phyloP scores from a whole-genome alignment of 139 green algal genomes.

The Chlorella sp. region DNA sequence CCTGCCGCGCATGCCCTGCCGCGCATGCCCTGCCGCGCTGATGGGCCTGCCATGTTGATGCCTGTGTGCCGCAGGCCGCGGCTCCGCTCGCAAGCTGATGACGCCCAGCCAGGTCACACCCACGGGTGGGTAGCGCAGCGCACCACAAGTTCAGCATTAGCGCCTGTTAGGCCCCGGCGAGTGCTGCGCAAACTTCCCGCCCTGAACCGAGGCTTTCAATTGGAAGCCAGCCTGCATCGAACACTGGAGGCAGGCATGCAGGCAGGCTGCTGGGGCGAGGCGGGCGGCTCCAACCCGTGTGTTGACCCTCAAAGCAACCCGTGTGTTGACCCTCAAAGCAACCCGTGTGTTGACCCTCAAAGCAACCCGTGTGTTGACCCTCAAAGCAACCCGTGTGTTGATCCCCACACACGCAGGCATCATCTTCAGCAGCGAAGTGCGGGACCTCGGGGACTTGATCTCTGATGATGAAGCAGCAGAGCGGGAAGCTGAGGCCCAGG shows the following conservation, averaged over 20 bases:
- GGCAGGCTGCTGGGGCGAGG: no score
- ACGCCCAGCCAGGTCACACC: not conserved
- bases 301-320: not conserved
- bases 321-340: no score
- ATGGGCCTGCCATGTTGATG: not conserved
- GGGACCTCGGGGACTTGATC: slow-evolving; percentile 52
- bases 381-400: not conserved
- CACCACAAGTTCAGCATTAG: no score
- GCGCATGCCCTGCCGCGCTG: not conserved
- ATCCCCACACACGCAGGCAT: not conserved
- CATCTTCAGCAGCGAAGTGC: slow-evolving; percentile 48
- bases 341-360: no score
- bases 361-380: not conserved
- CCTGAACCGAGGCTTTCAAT: no score
- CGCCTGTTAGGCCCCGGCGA: no score
- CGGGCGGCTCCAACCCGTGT: no score
- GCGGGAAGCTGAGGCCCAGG: slow-evolving; percentile 61
- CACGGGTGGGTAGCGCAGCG: not conserved
- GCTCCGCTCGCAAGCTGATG: slow-evolving; percentile 19
- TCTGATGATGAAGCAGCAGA: slow-evolving; percentile 71
- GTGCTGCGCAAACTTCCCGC: no score
- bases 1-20: not conserved
- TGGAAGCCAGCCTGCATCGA: no score
- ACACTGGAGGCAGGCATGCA: no score
- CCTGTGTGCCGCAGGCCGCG: slow-evolving; percentile 2